These are phyloP conservation scores for Mycena belliarum DNA, from an alignment of 768 basidiomycete species.

Conservation along the genomic window DNA sequence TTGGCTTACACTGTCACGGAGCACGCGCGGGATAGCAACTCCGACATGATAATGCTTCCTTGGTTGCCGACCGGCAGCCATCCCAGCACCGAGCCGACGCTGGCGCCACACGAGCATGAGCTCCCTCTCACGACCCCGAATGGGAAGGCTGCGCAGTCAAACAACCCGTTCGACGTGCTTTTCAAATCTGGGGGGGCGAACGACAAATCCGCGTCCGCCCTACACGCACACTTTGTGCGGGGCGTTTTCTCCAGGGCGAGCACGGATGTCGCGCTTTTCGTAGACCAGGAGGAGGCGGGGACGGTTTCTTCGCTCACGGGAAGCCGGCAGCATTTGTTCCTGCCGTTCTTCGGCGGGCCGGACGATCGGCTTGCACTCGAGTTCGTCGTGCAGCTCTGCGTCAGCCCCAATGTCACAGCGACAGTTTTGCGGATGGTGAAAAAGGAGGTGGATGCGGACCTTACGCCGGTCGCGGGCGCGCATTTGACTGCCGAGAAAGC, in stretches of 20 bases:
- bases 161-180: slow-evolving; percentile 74
- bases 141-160: slow-evolving; percentile 22
- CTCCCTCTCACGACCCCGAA: slow-evolving; percentile 16
- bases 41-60: slow-evolving; percentile 81
- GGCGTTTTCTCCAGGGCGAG: slow-evolving; percentile 70
- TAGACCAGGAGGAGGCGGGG: slow-evolving; percentile 59
- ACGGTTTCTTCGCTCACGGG: slow-evolving; percentile 24
- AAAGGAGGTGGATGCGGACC: slow-evolving; percentile 33
- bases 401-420: slow-evolving; percentile 65
- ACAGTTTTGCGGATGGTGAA: slow-evolving; percentile 72
- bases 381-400: slow-evolving; percentile 82
- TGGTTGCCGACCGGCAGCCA: slow-evolving; percentile 55
- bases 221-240: slow-evolving; percentile 85
- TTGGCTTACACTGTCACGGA: slow-evolving; percentile 70
- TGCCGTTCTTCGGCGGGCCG: slow-evolving; percentile 93
- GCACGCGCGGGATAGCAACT: slow-evolving; percentile 56
- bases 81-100: slow-evolving; percentile 8
- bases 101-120: slow-evolving; percentile 1
- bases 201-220: slow-evolving; percentile 47
- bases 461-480: slow-evolving; percentile 27
- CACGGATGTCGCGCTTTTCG: slow-evolving; percentile 80
- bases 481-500: slow-evolving; percentile 28
- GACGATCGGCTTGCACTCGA: slow-evolving; percentile 89
- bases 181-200: slow-evolving; percentile 43
- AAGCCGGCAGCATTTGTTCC: slow-evolving; percentile 64